Evolutionary conservation across 2,329 filamentous ascomycete genomes (phyloP), one percentile per base, ranked within the genome.

Genomic region (Aureobasidium lini): DNA sequence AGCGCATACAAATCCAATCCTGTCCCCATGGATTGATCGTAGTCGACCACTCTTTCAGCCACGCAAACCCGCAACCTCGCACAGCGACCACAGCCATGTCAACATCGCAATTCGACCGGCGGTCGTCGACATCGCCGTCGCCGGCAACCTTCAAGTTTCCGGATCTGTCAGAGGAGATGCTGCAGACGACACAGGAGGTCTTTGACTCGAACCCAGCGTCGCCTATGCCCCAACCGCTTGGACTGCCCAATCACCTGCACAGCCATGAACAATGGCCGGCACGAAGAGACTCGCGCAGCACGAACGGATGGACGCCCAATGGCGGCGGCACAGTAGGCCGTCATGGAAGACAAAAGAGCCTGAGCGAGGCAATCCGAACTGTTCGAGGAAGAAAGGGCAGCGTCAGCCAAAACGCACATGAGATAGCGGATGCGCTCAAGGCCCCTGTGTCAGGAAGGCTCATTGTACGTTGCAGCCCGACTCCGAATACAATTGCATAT

Each of bases 361-460:
- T 96, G 66, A 86, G 85, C 68, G 90, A 96, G 73, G 90, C 93
- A n/a, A 83, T 96, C 64, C 85, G 84, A 66, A 91, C 85, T 3
- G 93, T 96, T 67, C 81, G 90, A 64, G 86, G 83, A 39, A 82
- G 91, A 67, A 89, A 87, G 67, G 89, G 84, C 54, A 97, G 92
- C 72, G 86, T 96, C 67, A 92, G 86, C 76, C 89, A 93, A 71
- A 96, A 95, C 75, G 92, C 91, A 58, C 90, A 95, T 62, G 93
- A 97, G 74, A 84, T 99, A 67, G 92, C 91, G 46, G 90, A 94
- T 72, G 91, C 92, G 56, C 81, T 99, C 62, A 89, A 87, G 69
- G 93, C 92, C 40, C 94, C 94, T 5, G 81, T 99, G 34, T 97
- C 93, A 13, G 87, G 89, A 62, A 91, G 81, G 74, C 84, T 97